phyloP scores from a whole-genome alignment of 1,139 yeast species.

The Blastobotrys indianensis region DNA sequence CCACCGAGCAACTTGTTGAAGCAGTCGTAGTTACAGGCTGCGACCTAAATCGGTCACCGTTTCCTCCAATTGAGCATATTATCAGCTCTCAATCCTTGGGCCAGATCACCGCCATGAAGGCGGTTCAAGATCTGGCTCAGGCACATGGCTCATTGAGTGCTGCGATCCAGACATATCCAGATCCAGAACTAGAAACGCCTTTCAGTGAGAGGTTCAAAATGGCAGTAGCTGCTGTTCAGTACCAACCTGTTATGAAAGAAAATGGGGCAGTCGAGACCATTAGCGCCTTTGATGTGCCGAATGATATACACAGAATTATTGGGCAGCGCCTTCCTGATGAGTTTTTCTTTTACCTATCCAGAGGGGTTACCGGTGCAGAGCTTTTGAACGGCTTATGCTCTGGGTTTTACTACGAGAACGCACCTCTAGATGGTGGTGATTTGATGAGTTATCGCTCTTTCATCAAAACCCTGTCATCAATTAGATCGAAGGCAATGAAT shows the following conservation, averaged over 20 bases:
- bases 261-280: slow-evolving; percentile 66
- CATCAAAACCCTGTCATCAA: slow-evolving; percentile 44
- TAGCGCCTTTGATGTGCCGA: slow-evolving; percentile 47
- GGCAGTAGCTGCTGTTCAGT: slow-evolving; percentile 48
- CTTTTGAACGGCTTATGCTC: slow-evolving; percentile 52
- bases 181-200: slow-evolving; percentile 24
- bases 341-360: slow-evolving; percentile 69
- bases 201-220: slow-evolving; percentile 42
- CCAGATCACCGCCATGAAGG: slow-evolving; percentile 32
- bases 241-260: slow-evolving; percentile 63
- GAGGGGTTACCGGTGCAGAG: slow-evolving; percentile 66
- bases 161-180: slow-evolving; percentile 28
- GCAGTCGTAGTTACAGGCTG: slow-evolving; percentile 75
- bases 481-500: slow-evolving; percentile 58
- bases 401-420: slow-evolving; percentile 57
- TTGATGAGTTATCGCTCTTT: slow-evolving; percentile 54
- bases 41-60: slow-evolving; percentile 58
- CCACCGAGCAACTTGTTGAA: slow-evolving; percentile 65
- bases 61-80: slow-evolving; percentile 40
- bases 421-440: slow-evolving; percentile 64
- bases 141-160: slow-evolving; percentile 44
- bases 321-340: slow-evolving; percentile 88
- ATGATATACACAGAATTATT: slow-evolving; percentile 73
- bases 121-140: slow-evolving; percentile 41
- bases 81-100: slow-evolving; percentile 32